Base-by-base conservation (phyloP, 495 filamentous ascomycete species). In the Penicillium mononematosum region DNA sequence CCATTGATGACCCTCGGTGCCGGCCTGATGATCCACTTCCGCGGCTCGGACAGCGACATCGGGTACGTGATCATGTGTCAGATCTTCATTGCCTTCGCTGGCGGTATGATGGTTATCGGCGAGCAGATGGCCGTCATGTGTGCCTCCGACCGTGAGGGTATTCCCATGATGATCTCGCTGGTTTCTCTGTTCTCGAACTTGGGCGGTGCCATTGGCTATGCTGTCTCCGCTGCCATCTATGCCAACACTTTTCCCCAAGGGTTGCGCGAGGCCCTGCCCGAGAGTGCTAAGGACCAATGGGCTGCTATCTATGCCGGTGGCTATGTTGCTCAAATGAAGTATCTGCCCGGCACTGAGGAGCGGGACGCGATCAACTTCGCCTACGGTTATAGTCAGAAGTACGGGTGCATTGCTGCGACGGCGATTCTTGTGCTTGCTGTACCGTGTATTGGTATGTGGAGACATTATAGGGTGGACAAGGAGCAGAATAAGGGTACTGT, bases 61-160 rank as follows among this genome's bases (percentile, higher is more conserved):
- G 87, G 85, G 24, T 89, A 85, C 67, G 71, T 92, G 19, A 74
- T 90, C 70, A 88, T 90, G 84, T 86, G 82, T 61, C 87, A 91
- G 69, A 88, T 91, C 67, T 83, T 87, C 69, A 86, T 89, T 60
- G 81, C 86, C 27, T 79, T 90, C 50, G 72, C 78, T 17, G 85
- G 83, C 11, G 80, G 82, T 67, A 63, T 58, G 36, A 16, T 60
- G 39, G 61, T 63, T 8, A 63, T 63, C 31, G 75, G 70, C 55
- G 80, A 85, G 60, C 80, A 90, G 57, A 83, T 88, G 61, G 85
- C 85, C 14, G 79, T 82, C 70, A 84, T 88, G 83, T 82, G 86
- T 2, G 83, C 80, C 2, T 75, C 79, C 1, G 62, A 71, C 45
- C 70, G 76, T 4, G 77, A 87, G 52, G 74, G 86, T 53, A 76